These are phyloP conservation scores for Cyberlindnera veronae DNA, from an alignment of 805 yeast genomes.

Conservation along the genomic window DNA sequence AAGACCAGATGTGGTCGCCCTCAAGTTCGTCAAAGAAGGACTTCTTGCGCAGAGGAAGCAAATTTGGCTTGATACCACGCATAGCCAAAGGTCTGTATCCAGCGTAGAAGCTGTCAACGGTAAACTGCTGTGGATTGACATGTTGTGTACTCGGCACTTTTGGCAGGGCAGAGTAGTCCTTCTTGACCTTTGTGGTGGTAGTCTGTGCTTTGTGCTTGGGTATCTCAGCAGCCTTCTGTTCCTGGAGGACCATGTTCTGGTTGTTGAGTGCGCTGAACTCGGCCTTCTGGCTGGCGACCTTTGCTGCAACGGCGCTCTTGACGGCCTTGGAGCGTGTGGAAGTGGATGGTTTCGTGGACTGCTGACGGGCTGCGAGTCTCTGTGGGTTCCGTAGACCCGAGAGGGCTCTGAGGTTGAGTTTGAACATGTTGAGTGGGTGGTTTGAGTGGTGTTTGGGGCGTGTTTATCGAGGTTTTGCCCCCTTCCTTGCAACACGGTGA, in stretches of 20 bases:
- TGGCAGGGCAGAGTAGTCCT: conserved; percentile 23
- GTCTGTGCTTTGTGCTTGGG: background rate
- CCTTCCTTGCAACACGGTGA: too few relatives aligned
- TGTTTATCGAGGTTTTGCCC: too few relatives aligned
- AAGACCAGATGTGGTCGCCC: conserved; percentile 31
- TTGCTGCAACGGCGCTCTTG: conserved; percentile 19
- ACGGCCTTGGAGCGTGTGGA: conserved; percentile 7
- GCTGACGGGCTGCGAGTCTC: conserved; percentile 2
- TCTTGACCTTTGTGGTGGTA: conserved; percentile 10
- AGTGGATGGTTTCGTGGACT: conserved; percentile 12
- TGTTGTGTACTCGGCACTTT: conserved; percentile 21
- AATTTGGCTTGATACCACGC: conserved; percentile 27
- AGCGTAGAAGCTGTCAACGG: conserved; percentile 22
- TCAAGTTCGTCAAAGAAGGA: conserved; percentile 20
- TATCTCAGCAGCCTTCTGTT: background rate
- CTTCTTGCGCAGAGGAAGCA: conserved; percentile 30
- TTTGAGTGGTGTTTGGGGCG: background rate
- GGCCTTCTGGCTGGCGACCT: conserved; percentile 14
- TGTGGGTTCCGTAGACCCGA: conserved; percentile 1
- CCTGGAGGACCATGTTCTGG: conserved; percentile 18
- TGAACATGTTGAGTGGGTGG: conserved; percentile 5
- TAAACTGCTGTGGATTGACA: conserved; percentile 17
- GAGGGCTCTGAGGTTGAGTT: background rate
- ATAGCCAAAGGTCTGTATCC: conserved; percentile 24
- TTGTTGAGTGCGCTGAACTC: conserved; percentile 28